These are phyloP conservation scores for Blastocladiella britannica DNA, from an alignment of 192 early-diverging fungal species.

Conservation along the genomic window DNA sequence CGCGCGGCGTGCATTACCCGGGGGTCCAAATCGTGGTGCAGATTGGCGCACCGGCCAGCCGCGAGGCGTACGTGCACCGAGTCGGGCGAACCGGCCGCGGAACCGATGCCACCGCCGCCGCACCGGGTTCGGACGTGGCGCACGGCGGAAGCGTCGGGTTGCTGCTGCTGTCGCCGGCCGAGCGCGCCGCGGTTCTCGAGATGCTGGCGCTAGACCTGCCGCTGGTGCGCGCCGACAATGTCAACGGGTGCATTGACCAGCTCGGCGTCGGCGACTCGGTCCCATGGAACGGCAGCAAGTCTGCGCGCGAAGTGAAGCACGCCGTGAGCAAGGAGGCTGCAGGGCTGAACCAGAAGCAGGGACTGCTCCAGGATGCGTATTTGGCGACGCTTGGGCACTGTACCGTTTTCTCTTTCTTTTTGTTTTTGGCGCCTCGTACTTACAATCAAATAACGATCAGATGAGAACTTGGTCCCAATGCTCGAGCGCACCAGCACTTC, in stretches of 20 bases:
- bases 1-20: constrained; percentile 93
- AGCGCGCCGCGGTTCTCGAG: no score
- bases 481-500: background rate
- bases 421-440: no score
- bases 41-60: constrained; percentile 56
- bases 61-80: constrained; percentile 87
- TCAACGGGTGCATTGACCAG: constrained; percentile 11
- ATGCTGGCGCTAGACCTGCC: no score
- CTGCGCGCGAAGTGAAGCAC: background rate
- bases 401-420: no score
- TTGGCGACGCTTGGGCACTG: background rate
- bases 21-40: constrained; percentile 78
- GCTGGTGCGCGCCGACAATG: constrained; percentile 22
- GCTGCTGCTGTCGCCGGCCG: no score
- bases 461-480: background rate
- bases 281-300: background rate
- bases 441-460: no score
- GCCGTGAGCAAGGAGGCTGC: no score
- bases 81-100: constrained; percentile 92
- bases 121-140: no score
- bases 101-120: no score
- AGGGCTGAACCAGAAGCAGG: background rate
- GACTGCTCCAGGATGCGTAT: background rate
- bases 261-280: constrained; percentile 7
- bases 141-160: no score